phyloP scores from a whole-genome alignment of 352 stramenopile species.

The Globisporangium mamillatum region DNA sequence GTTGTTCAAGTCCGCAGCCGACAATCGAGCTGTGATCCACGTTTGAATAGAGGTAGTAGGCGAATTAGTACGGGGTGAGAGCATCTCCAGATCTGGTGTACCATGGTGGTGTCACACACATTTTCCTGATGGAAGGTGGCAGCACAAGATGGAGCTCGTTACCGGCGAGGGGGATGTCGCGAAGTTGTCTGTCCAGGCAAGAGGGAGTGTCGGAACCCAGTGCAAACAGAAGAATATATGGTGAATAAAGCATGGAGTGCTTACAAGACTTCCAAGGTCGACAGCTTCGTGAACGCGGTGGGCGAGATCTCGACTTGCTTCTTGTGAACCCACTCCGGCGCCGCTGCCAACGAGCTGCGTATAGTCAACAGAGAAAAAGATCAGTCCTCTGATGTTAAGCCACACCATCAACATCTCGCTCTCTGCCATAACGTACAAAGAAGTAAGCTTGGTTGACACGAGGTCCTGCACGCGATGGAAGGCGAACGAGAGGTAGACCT shows the following conservation, averaged over 20 bases:
- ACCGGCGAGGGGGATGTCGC: slow-evolving; percentile 35
- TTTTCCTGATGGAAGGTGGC: slow-evolving; percentile 39
- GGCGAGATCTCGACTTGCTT: slow-evolving; percentile 32
- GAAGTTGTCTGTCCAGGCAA: slow-evolving; percentile 31
- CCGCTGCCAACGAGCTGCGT: slow-evolving; percentile 29
- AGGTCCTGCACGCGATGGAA: slow-evolving; percentile 37
- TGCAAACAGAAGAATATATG: neutral
- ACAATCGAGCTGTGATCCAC: slow-evolving; percentile 31
- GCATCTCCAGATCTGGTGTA: neutral
- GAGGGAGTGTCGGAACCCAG: neutral
- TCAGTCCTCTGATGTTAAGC: neutral
- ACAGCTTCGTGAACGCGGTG: slow-evolving; percentile 40
- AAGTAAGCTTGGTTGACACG: slow-evolving; percentile 32
- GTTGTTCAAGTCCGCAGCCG: slow-evolving; percentile 32
- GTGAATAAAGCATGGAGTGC: neutral
- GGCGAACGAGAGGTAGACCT: slow-evolving; percentile 35
- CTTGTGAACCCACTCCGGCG: slow-evolving; percentile 30
- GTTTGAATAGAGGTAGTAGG: neutral
- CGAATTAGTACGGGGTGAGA: neutral
- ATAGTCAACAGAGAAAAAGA: neutral
- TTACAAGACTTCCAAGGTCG: slow-evolving; percentile 42
- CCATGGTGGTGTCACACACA: slow-evolving; percentile 24
- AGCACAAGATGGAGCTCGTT: slow-evolving; percentile 38
- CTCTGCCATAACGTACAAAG: slow-evolving; percentile 21
- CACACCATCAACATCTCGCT: neutral